Evolutionary conservation across 257 asterid species (phyloP), one percentile per base, ranked within the genome.

Genomic region (Rauvolfia tetraphylla): DNA sequence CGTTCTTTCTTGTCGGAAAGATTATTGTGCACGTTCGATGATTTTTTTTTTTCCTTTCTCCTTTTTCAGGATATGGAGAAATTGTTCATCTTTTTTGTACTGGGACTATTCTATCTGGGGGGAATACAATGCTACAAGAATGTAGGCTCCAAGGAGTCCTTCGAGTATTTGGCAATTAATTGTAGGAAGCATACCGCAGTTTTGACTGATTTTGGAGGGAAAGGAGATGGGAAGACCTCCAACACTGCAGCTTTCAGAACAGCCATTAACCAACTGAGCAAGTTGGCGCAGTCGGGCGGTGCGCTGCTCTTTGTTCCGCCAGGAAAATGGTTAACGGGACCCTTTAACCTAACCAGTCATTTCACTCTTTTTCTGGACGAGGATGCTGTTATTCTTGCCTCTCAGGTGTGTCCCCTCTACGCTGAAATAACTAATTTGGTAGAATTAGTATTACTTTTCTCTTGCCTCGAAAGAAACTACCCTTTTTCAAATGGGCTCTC

Each of bases 291-390:
- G 53, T 79, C 76, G 80, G 97, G 97, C 2, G 96, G 97, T 34
- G 97, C 92, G 0, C 96, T 90, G 92, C 91, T 92, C 6, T 85
- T 88, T 79, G 97, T 90, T 75, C 93, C 95, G 49, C 88, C 89
- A 41, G 97, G 97, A 27, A 51, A 75, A 78, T 92, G 97, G 96
- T 85, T 92, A 0, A 90, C 97, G 74, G 97, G 91, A 68, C 97
- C 97, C 73, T 92, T 92, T 77, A 92, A 92, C 80, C 88, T 92
- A 34, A 92, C 97, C 29, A 90, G 97, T 74, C 88, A 90, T 75
- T 88, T 92, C 93, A 92, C 96, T 73, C 89, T 92, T 5, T 92
- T 92, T 79, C 96, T 90, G 71, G 93, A 95, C 65, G 85, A 88
- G 78, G 92, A 87, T 59, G 91, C 97, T 86, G 91, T 84, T 57